Percentiles rank a stretch among this genome's conserved stretches.
Conservation (phyloP, 1,284 basidiomycete species). For the Cutaneotrichosporon spelunceum region DNA sequence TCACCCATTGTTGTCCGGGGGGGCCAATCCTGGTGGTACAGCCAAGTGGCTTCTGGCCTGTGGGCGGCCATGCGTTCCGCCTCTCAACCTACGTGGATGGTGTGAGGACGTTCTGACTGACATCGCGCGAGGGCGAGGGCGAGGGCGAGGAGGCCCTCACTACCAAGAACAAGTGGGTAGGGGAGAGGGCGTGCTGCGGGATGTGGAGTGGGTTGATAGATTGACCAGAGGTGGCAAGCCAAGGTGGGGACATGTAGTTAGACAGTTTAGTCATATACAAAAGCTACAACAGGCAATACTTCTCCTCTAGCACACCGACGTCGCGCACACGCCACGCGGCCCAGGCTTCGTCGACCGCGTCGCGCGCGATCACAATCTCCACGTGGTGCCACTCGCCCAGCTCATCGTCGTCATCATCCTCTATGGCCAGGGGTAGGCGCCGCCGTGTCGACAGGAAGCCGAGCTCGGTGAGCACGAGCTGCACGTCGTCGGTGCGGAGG, state of each 20-base stretch:
- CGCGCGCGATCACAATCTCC: slow-evolving; percentile 61
- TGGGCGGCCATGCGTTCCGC: not conserved
- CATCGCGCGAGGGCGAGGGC: not conserved
- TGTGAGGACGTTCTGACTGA: not conserved
- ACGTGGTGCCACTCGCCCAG: slow-evolving; percentile 38
- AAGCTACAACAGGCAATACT: slow-evolving; percentile 21
- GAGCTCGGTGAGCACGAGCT: slow-evolving; percentile 81
- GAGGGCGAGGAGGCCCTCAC: not conserved
- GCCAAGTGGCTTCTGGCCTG: too few relatives aligned
- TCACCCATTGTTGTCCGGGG: too few relatives aligned
- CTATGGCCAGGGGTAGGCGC: slow-evolving; percentile 18
- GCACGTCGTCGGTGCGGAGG: slow-evolving; percentile 77
- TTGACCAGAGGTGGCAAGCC: not conserved
- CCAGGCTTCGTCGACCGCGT: slow-evolving; percentile 61
- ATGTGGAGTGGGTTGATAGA: not conserved
- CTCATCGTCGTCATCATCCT: slow-evolving; percentile 29
- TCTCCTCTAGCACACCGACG: slow-evolving; percentile 40
- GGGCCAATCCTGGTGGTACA: too few relatives aligned
- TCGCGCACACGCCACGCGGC: slow-evolving; percentile 42
- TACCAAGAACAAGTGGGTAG: not conserved
- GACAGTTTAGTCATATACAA: not conserved
- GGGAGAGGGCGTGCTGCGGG: not conserved
- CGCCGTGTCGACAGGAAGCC: slow-evolving; percentile 63
- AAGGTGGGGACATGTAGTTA: too few relatives aligned
- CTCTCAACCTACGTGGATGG: not conserved